These are phyloP conservation scores for Miscanthus sacchariflorus DNA, from an alignment of 202 grass and related monocot genomes.

Conservation along the genomic window DNA sequence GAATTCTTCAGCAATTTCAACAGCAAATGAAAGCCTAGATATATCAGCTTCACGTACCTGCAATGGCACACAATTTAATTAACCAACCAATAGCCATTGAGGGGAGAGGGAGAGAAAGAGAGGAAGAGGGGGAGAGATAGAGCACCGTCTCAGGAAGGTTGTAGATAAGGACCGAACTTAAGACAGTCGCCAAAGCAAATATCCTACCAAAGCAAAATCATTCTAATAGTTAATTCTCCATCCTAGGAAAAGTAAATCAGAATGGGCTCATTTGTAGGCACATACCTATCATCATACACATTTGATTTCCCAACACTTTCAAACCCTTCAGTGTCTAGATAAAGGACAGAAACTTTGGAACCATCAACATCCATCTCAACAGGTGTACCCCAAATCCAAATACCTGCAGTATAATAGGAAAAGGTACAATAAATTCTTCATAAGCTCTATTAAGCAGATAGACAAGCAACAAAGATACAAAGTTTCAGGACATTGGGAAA, in stretches of 20 bases:
- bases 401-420: constrained; percentile 64
- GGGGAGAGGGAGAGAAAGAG: not conserved
- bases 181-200: constrained; percentile 98
- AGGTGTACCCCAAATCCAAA: constrained; percentile 98
- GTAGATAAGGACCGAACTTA: constrained; percentile 99
- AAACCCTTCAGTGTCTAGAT: constrained; percentile 98
- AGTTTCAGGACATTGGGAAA: not conserved
- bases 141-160: constrained; percentile 97
- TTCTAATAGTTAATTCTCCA: not conserved
- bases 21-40: too few species aligned
- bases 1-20: too few species aligned
- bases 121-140: not conserved
- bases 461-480: not conserved
- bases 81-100: not conserved
- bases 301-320: constrained; percentile 99
- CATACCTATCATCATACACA: constrained; percentile 99
- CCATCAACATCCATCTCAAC: constrained; percentile 87
- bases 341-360: constrained; percentile 94
- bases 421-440: not conserved
- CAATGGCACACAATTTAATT: constrained; percentile 19
- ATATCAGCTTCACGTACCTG: constrained; percentile 29
- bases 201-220: constrained; percentile 60
- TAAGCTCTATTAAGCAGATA: constrained; percentile 5
- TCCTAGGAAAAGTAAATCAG: constrained; percentile 4
- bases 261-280: constrained; percentile 23